These are phyloP conservation scores for Maudiozyma turicensis DNA, from an alignment of 805 yeast species.

Conservation along the genomic window DNA sequence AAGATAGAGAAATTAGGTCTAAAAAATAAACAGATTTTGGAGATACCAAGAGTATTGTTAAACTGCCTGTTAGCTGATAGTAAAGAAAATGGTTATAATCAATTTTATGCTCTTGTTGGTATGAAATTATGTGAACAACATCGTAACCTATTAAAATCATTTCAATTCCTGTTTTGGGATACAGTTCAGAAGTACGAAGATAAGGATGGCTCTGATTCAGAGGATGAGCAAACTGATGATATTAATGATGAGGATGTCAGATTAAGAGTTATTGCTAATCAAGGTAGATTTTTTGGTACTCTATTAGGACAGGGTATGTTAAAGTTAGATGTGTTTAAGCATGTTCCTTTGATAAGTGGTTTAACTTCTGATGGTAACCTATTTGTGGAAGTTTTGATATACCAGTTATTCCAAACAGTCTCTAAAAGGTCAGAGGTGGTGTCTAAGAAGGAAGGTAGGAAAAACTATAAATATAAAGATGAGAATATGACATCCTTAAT, in stretches of 20 bases:
- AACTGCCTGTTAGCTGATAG: constrained; percentile 79
- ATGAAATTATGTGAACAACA: constrained; percentile 57
- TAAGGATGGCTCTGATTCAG: constrained; percentile 32
- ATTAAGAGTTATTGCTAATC: constrained; percentile 51
- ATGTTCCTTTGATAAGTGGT: constrained; percentile 62
- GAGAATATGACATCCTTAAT: constrained; percentile 20
- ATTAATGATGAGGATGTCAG: constrained; percentile 45
- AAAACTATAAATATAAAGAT: constrained; percentile 21
- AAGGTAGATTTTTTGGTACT: constrained; percentile 74
- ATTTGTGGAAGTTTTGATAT: constrained; percentile 65
- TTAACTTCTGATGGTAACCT: constrained; percentile 49
- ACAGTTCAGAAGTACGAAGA: constrained; percentile 61
- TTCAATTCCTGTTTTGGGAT: constrained; percentile 90
- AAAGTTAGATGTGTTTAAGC: constrained; percentile 62
- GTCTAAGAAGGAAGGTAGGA: constrained; percentile 26
- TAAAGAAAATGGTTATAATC: constrained; percentile 55
- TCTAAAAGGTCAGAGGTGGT: constrained; percentile 52
- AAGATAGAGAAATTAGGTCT: constrained; percentile 71
- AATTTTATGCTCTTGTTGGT: constrained; percentile 79
- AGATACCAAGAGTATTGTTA: constrained; percentile 72
- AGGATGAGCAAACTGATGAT: constrained; percentile 25
- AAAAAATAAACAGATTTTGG: constrained; percentile 72
- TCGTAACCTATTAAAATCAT: constrained; percentile 67
- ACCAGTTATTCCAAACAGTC: constrained; percentile 52
- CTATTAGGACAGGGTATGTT: constrained; percentile 65